Percentiles rank a stretch among this genome's conserved stretches.
These are phyloP conservation scores for Calonectria naviculata DNA, from an alignment of 2,329 filamentous ascomycete species.

Conservation along the genomic window DNA sequence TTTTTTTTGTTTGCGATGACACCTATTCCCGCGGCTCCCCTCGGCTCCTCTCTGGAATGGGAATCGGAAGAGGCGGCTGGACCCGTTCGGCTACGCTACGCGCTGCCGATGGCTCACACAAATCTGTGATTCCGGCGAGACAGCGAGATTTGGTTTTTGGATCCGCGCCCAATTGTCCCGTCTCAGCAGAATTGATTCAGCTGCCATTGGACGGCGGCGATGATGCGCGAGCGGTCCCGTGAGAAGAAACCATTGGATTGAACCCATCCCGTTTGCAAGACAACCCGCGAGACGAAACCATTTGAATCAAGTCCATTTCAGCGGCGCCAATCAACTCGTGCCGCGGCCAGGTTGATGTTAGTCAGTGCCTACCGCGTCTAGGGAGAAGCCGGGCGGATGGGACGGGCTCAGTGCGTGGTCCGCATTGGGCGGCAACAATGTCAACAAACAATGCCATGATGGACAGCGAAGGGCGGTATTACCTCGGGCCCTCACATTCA, in stretches of 20 bases:
- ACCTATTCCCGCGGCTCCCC: background rate
- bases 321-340: background rate
- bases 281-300: background rate
- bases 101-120: background rate
- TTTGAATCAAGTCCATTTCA: background rate
- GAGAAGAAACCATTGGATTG: background rate
- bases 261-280: background rate
- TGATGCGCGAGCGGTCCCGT: background rate
- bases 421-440: background rate
- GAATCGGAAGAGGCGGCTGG: constrained; percentile 7
- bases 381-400: constrained; percentile 10
- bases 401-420: background rate
- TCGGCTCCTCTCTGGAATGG: constrained; percentile 9
- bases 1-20: background rate
- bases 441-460: background rate
- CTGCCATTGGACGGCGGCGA: background rate
- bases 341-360: background rate
- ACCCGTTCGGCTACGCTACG: constrained; percentile 7
- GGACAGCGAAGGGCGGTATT: background rate
- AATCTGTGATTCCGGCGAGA: background rate
- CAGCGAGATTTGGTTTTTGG: background rate
- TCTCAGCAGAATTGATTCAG: background rate
- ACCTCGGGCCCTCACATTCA: constrained; percentile 12
- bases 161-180: background rate
- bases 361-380: background rate